Conservation (phyloP, 75 land plant genomes). For the Sequoia sempervirens region DNA sequence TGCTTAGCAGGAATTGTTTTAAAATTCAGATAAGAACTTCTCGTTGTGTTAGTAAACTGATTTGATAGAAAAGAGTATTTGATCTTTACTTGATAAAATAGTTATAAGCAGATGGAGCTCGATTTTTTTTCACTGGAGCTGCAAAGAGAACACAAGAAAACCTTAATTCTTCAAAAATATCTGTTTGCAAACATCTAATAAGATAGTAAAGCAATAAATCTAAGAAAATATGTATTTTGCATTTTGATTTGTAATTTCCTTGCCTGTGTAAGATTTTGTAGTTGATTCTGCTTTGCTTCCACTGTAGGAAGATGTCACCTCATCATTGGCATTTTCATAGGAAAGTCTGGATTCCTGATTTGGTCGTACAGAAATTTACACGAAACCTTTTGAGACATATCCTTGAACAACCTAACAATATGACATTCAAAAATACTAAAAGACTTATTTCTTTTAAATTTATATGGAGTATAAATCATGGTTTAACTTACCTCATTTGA, state of each 20-base stretch:
- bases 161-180: no score
- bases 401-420: not conserved
- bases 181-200: not conserved
- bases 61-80: not conserved
- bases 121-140: slow-evolving; percentile 63
- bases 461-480: no score
- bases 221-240: not conserved
- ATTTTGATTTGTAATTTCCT: not conserved
- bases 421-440: no score
- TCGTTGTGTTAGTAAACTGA: no score
- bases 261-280: not conserved
- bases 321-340: not conserved
- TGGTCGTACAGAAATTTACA: no score
- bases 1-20: not conserved
- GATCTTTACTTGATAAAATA: slow-evolving; percentile 41
- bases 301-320: not conserved
- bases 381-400: no score
- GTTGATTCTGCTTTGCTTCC: not conserved
- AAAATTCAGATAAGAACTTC: not conserved
- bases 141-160: not conserved
- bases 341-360: not conserved
- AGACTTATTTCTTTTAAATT: not conserved
- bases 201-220: not conserved
- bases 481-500: no score
- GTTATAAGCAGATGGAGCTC: slow-evolving; percentile 63